These are phyloP conservation scores for Theobroma cacao DNA, from an alignment of 345 rosid species.

Conservation along the genomic window DNA sequence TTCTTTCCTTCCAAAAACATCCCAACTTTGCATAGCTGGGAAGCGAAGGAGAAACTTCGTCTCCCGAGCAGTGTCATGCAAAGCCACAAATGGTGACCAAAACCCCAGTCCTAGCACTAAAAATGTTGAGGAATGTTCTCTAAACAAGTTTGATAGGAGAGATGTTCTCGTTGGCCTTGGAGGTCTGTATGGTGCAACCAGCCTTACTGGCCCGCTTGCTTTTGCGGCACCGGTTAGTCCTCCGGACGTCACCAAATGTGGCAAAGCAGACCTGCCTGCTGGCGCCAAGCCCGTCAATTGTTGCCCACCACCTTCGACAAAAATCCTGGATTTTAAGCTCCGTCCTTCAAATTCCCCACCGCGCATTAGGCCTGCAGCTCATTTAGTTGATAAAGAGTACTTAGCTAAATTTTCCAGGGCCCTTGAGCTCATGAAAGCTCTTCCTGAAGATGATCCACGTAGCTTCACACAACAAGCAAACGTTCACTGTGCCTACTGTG, in stretches of 20 bases:
- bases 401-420: slow-evolving; percentile 46
- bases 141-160: slow-evolving; percentile 40
- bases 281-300: slow-evolving; percentile 35
- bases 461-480: slow-evolving; percentile 55
- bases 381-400: slow-evolving; percentile 32
- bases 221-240: slow-evolving; percentile 38
- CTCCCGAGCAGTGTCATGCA: slow-evolving; percentile 24
- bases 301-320: slow-evolving; percentile 49
- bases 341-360: slow-evolving; percentile 23
- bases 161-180: slow-evolving; percentile 54
- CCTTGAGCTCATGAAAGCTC: slow-evolving; percentile 53
- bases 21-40: slow-evolving; percentile 22
- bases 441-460: slow-evolving; percentile 57
- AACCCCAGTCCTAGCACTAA: slow-evolving; percentile 16
- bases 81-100: slow-evolving; percentile 15
- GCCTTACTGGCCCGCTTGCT: slow-evolving; percentile 31
- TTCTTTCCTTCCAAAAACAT: slow-evolving; percentile 18
- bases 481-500: slow-evolving; percentile 63
- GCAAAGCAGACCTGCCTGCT: slow-evolving; percentile 39
- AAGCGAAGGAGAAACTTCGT: background rate
- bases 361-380: slow-evolving; percentile 47
- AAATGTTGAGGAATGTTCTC: background rate
- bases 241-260: slow-evolving; percentile 40
- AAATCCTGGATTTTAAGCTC: slow-evolving; percentile 40
- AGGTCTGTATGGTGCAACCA: slow-evolving; percentile 44